Conservation (phyloP, 2,329 filamentous ascomycete species). For the Rosellinia necatrix region DNA sequence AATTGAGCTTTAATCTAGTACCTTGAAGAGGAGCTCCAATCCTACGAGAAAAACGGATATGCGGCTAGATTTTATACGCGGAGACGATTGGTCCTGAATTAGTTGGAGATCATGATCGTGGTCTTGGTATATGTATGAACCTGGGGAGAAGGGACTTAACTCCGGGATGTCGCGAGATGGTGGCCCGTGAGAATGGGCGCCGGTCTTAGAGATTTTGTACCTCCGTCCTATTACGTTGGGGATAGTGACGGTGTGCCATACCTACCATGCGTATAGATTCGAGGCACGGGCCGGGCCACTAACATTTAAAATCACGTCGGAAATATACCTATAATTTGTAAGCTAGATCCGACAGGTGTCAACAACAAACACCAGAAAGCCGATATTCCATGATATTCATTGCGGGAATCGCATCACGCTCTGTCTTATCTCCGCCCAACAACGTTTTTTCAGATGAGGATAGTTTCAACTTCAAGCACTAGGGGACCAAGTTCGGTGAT, state of each 20-base stretch:
- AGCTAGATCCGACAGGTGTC: background rate
- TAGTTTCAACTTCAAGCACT: too few species aligned
- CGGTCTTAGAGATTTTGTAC: background rate
- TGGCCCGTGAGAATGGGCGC: background rate
- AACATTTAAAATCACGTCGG: too few species aligned
- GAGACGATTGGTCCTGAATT: too few species aligned
- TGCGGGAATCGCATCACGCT: too few species aligned
- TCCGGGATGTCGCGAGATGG: conserved; percentile 16
- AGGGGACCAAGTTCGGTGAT: background rate
- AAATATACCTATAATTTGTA: background rate
- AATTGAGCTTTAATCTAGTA: too few species aligned
- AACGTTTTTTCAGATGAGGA: too few species aligned
- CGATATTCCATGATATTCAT: background rate
- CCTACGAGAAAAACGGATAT: too few species aligned
- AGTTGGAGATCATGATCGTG: background rate
- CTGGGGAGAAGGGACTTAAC: conserved; percentile 14
- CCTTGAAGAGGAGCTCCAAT: background rate
- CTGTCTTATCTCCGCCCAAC: background rate
- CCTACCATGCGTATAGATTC: too few species aligned
- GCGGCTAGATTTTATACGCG: too few species aligned
- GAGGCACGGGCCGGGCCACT: too few species aligned
- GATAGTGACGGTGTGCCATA: background rate
- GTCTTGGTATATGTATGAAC: too few species aligned
- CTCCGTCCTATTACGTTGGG: background rate
- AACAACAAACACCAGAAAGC: background rate